phyloP scores from a whole-genome alignment of 164 flowering plant genomes.

The Nymphaea colorata region DNA sequence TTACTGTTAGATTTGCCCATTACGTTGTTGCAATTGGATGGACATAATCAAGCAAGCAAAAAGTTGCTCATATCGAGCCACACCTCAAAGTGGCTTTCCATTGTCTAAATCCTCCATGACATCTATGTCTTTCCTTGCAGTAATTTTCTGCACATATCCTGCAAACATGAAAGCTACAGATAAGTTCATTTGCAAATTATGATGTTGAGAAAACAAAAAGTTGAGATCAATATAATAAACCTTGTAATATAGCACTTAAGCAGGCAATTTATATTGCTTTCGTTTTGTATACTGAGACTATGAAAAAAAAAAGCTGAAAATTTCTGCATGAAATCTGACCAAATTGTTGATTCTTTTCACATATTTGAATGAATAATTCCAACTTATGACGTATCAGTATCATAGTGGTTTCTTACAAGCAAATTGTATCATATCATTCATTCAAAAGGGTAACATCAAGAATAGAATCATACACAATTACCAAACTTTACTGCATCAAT shows the following conservation, averaged over 20 bases:
- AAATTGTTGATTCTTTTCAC: not conserved
- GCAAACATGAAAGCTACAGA: constrained; percentile 15
- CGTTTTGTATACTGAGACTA: too few species aligned
- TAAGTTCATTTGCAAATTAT: not conserved
- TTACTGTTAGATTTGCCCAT: not conserved
- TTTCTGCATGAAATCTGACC: not conserved
- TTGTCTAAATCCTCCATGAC: constrained; percentile 88
- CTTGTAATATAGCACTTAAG: too few species aligned
- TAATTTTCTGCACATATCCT: constrained; percentile 96
- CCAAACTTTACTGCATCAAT: too few species aligned
- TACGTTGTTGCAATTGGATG: not conserved
- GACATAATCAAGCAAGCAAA: not conserved
- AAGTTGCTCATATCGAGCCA: not conserved
- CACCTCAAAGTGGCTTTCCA: constrained; percentile 46
- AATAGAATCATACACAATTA: too few species aligned
- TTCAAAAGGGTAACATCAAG: too few species aligned
- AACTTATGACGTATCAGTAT: too few species aligned
- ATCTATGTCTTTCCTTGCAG: constrained; percentile 70
- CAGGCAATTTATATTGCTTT: too few species aligned
- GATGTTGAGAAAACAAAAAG: not conserved
- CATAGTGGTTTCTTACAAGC: too few species aligned
- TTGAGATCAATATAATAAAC: not conserved
- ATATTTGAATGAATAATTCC: too few species aligned
- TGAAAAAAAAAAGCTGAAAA: too few species aligned
- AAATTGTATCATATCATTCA: too few species aligned